Base-by-base conservation (phyloP, 2,329 filamentous ascomycete species). In the Diplodia scrobiculata region DNA sequence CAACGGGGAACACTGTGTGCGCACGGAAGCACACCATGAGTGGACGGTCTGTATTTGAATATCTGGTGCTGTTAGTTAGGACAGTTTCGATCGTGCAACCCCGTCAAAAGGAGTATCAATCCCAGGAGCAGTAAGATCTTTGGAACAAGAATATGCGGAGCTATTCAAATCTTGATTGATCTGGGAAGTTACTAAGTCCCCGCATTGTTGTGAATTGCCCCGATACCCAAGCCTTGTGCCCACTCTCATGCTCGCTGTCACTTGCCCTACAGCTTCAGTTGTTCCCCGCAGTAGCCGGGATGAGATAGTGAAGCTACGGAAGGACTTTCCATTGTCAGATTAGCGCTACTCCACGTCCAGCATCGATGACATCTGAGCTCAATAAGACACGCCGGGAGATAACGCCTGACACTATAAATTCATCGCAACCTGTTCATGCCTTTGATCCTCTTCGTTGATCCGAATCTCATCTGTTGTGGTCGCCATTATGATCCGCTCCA, bases 291-390 rank as follows among this genome's bases (percentile, higher is more conserved):
- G 27, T 58, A 25, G 14, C 54, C 21, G 21, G 34, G 34, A 29
- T 19, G 4, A 25, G 38, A 25, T 25, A 25, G 25, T 25, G 25
- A 25, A 25, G 41, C 19, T 45, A 29, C 48, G 58, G 58, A 62
- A 9, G 17, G 3, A 62, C 41, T 50, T 62, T 62, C 58, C 58
- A 14, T 17, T 34, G 4, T 3, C n/a, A 9, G 45, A 10, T 7
- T 62, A 62, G 58, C 58, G 29, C 45, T 4, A 62, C 25, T 7
- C 34, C 2, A 1, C n/a, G 19, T 50, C 29, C 17, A 50, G 27
- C 45, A 62, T 36, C 41, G 19, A 60, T 48, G 55, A 62, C 58
- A 50, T 27, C 27, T 13, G 27, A 17, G 34, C 55, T 48, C 55
- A 47, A 21, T 29, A 45, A 34, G 17, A 32, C 14, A 11, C 32